phyloP scores from a whole-genome alignment of 1,284 basidiomycete genomes.

The Dichomitus squalens region DNA sequence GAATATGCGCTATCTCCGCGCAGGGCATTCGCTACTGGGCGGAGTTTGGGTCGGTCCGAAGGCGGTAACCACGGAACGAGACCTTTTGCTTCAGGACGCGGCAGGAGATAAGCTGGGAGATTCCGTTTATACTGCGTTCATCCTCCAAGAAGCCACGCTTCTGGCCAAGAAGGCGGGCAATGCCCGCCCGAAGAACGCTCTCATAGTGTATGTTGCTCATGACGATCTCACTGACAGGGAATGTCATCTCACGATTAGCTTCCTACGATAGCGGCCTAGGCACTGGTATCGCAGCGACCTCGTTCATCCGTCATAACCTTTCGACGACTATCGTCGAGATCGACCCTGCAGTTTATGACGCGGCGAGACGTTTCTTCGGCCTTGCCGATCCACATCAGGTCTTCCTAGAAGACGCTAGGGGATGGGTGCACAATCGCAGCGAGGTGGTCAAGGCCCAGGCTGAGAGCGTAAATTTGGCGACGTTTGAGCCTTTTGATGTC shows the following conservation, averaged over 20 bases:
- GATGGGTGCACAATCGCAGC: slow-evolving; percentile 55
- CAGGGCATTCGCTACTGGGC: slow-evolving; percentile 86
- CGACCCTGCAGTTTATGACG: slow-evolving; percentile 86
- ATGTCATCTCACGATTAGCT: slow-evolving; percentile 5
- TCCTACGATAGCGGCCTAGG: slow-evolving; percentile 73
- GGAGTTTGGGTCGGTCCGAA: slow-evolving; percentile 79
- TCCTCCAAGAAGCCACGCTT: slow-evolving; percentile 82
- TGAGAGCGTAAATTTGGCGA: slow-evolving; percentile 13
- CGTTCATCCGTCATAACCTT: slow-evolving; percentile 70
- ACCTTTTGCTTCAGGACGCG: slow-evolving; percentile 48
- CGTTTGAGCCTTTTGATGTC: slow-evolving; percentile 60
- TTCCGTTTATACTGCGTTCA: slow-evolving; percentile 84
- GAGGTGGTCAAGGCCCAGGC: slow-evolving; percentile 24
- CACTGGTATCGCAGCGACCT: slow-evolving; percentile 76
- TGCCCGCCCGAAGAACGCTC: slow-evolving; percentile 48
- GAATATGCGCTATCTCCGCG: slow-evolving; percentile 79
- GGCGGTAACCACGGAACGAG: slow-evolving; percentile 45
- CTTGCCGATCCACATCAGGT: slow-evolving; percentile 63
- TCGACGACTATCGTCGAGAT: slow-evolving; percentile 81
- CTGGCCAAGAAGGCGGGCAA: slow-evolving; percentile 47
- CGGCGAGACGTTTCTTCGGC: slow-evolving; percentile 77
- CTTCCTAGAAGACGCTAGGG: slow-evolving; percentile 76
- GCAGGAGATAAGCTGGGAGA: slow-evolving; percentile 61
- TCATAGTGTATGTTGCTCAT: slow-evolving; percentile 64
- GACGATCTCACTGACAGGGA: not conserved